Evolutionary conservation across 768 basidiomycete genomes (phyloP).

Genomic region (Strobilomyces confusus): DNA sequence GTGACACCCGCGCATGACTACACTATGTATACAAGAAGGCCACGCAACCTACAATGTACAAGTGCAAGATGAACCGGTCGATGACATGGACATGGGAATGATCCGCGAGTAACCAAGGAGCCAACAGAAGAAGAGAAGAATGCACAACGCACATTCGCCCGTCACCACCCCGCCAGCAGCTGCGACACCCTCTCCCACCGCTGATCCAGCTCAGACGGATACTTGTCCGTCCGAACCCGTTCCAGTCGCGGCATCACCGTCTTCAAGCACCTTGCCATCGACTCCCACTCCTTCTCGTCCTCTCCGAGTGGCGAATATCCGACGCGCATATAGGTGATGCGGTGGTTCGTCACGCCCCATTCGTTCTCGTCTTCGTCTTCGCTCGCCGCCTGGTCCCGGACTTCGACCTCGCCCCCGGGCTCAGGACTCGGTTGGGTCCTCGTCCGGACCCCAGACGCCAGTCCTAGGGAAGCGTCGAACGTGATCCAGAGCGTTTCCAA

Average conservation of each 20-base stretch:
- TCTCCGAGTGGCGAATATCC: conserved; percentile 25
- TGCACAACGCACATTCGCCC: background rate
- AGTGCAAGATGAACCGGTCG: too few relatives aligned
- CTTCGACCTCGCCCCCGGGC: background rate
- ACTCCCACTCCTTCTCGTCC: conserved; percentile 1
- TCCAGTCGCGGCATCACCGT: conserved; percentile 24
- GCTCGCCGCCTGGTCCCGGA: background rate
- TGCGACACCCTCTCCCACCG: conserved; percentile 14
- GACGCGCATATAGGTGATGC: conserved; percentile 15
- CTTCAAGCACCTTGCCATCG: conserved; percentile 15
- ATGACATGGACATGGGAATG: background rate
- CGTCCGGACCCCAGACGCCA: background rate
- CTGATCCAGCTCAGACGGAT: conserved; percentile 9
- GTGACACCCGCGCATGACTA: too few relatives aligned
- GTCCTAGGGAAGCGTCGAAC: conserved; percentile 18
- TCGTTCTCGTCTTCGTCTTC: background rate
- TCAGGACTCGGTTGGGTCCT: background rate
- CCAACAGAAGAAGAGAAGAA: background rate
- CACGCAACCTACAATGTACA: too few relatives aligned
- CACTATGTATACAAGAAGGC: too few relatives aligned
- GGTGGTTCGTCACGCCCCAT: conserved; percentile 19
- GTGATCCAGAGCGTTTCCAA: conserved; percentile 19
- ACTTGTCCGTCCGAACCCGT: conserved; percentile 12
- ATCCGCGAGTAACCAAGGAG: background rate
- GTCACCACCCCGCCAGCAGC: conserved; percentile 5